Base-by-base conservation (phyloP, 2,329 filamentous ascomycete species). In the Aschersonia sp. region DNA sequence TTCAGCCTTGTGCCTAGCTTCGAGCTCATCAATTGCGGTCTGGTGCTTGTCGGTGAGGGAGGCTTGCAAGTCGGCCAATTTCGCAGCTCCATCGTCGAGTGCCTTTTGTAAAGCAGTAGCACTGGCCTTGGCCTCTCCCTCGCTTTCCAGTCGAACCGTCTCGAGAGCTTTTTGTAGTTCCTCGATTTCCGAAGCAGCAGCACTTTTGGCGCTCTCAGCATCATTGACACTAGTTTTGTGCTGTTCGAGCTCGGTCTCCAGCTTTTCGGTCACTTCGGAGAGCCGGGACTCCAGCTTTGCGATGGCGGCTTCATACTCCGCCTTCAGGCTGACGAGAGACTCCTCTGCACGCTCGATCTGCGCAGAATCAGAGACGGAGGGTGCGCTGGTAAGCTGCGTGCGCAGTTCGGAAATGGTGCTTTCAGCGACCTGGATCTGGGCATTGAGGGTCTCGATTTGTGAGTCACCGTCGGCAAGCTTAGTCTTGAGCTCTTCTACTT, bases 401-500 rank as follows among this genome's bases (percentile, higher is more conserved):
- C 68, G 70, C 22, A 81, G 67, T 53, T 76, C 69, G 2, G 68
- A 58, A 47, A 81, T 68, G 55, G 73, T 79, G 46, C 71, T 71
- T 56, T 79, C 67, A 1, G 75, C 77, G 7, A 70, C 62, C 49
- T 70, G 63, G 45, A 82, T 70, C 54, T 81, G 72, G 5, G 68
- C 65, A 59, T 76, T 78, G 32, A 82, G 68, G 10, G 71, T 62
- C 47, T 73, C 69, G 8, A 81, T 73, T 56, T 79, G 74, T 6
- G 69, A 60, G 56, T 81, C 76, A 52, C 75, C 78, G 33, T 75
- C 69, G 5, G 68, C 66, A 29, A 83, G 66, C 61, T 80, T 79
- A 6, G 67, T 60, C 64, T 78, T 81, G 42, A 83, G 67, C 43
- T 77, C 72, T 45, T 81, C 78, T 4, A 76, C 64, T 55, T 78